Evolutionary conservation across 116 monocot genomes (phyloP), one percentile per base, ranked within the genome.

Genomic region (Dioscorea cayenensis): DNA sequence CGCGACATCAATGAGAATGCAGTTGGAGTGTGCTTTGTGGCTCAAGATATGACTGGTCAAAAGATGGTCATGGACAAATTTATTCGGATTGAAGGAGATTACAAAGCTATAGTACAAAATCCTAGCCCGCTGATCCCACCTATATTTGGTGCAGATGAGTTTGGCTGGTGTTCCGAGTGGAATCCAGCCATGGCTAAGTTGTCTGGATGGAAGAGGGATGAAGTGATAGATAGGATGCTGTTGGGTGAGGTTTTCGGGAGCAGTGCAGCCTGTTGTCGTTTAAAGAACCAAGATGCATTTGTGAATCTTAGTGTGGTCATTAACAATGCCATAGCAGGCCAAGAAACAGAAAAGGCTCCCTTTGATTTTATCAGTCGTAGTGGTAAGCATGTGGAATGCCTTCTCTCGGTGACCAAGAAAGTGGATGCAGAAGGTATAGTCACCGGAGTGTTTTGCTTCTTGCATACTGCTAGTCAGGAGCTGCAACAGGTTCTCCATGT

Each of bases 161-260:
- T 99, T 72, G 97, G 97, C 4, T 99, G 94, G 97, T 99, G 97
- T 68, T 77, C 89, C 0, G 97, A 93, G 80, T 99, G 97, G 97
- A 99, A 99, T 77, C 76, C 87, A 0, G 94, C 97, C 4, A 99
- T 99, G 97, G 68, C 79, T 50, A 83, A 77, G 71, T 69, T 99
- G 16, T 75, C 94, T 4, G 94, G 97, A 28, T 99, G 90, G 90
- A 71, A 43, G 22, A 88, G 94, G 73, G 77, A 83, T 28, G 93
- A 93, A 14, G 84, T 93, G 25, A 69, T 99, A 0, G 89, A 91
- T 68, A 99, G 90, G 49, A 90, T 99, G 88, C 88, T 99, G 11
- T 62, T 99, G 38, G 97, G 97, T 2, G 97, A 99, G 83, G 91
- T 99, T 10, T 99, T 99, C 27, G 97, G 94, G 23, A 78, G 78